phyloP scores from a whole-genome alignment of 768 basidiomycete genomes.

The Suillus brevipes region DNA sequence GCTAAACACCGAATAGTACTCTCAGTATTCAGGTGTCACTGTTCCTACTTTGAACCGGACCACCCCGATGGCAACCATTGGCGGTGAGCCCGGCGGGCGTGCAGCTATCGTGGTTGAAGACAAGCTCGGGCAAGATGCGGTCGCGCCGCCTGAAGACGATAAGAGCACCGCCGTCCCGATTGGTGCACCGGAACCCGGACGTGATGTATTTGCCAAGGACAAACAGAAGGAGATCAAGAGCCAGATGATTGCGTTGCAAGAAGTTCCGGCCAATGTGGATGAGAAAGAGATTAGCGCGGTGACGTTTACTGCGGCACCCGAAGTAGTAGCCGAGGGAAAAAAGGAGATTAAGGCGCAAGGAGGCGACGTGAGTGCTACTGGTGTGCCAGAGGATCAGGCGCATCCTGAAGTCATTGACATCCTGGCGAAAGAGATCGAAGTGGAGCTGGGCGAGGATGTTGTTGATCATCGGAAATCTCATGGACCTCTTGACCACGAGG shows the following conservation, averaged over 20 bases:
- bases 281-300: slow-evolving; percentile 41
- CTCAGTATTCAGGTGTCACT: slow-evolving; percentile 46
- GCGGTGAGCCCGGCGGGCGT: slow-evolving; percentile 54
- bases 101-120: slow-evolving; percentile 55
- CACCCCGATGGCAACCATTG: slow-evolving; percentile 45
- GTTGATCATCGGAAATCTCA: slow-evolving; percentile 25
- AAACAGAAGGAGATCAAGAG: slow-evolving; percentile 52
- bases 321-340: neutral
- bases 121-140: slow-evolving; percentile 26
- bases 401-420: slow-evolving; percentile 4
- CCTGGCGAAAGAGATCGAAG: slow-evolving; percentile 12
- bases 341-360: slow-evolving; percentile 11
- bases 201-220: slow-evolving; percentile 65
- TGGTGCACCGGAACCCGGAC: slow-evolving; percentile 70
- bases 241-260: slow-evolving; percentile 19
- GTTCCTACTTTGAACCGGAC: slow-evolving; percentile 42
- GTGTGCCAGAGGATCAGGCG: neutral
- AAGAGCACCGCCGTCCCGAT: slow-evolving; percentile 41
- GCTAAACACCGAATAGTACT: slow-evolving; percentile 44
- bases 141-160: slow-evolving; percentile 15
- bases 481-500: slow-evolving; percentile 50
- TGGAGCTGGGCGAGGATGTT: slow-evolving; percentile 10
- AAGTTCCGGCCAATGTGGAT: slow-evolving; percentile 12
- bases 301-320: neutral
- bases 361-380: neutral